Conservation (phyloP, 345 rosid species). For the Alliaria petiolata region DNA sequence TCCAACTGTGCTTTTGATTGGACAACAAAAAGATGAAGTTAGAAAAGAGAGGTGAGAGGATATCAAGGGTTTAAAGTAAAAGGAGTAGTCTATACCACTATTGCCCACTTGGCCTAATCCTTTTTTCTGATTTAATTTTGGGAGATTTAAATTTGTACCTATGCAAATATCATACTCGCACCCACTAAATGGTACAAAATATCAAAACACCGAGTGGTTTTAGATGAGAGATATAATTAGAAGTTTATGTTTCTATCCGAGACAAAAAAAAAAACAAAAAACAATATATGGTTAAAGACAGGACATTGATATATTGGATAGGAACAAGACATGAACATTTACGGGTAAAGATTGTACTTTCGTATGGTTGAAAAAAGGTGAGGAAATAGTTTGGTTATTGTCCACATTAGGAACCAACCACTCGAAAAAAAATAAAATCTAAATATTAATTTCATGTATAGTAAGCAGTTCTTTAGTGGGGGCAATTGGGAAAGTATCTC, state of each 20-base stretch:
- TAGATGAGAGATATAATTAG: conserved; percentile 20
- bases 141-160: neutral
- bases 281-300: conserved; percentile 19
- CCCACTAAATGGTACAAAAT: conserved; percentile 25
- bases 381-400: conserved; percentile 26
- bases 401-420: conserved; percentile 32
- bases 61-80: conserved; percentile 17
- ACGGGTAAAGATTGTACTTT: conserved; percentile 24
- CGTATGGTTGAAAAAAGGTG: conserved; percentile 24
- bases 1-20: conserved; percentile 9
- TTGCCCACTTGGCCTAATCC: conserved; percentile 21
- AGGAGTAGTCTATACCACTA: conserved; percentile 2
- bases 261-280: neutral
- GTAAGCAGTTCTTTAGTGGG: conserved; percentile 19
- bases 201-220: conserved; percentile 23
- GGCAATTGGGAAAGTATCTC: conserved; percentile 16
- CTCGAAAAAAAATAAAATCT: neutral
- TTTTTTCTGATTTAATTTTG: neutral
- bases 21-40: conserved; percentile 19
- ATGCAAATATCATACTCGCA: conserved; percentile 8
- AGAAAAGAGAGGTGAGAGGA: conserved; percentile 12
- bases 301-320: conserved; percentile 30
- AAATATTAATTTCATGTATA: conserved; percentile 18
- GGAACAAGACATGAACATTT: conserved; percentile 29
- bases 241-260: conserved; percentile 21